Percentiles rank a stretch among this genome's conserved stretches.
phyloP scores from a whole-genome alignment of 148 eudicot species.

The Persicaria maculosa region DNA sequence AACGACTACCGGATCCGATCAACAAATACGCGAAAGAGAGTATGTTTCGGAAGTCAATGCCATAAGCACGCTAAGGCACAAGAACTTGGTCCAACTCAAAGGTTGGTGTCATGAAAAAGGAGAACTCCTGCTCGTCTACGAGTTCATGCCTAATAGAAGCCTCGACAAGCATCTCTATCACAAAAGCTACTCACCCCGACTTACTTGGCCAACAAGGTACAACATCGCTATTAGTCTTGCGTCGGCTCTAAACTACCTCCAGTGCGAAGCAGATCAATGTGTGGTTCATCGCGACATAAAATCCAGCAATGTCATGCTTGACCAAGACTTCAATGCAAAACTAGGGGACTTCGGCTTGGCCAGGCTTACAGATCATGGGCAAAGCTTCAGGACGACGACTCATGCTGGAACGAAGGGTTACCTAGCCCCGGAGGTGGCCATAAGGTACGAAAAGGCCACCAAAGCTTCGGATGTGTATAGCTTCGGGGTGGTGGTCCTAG shows the following conservation, averaged over 20 bases:
- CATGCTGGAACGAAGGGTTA: not conserved
- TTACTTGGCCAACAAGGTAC: conserved; percentile 30
- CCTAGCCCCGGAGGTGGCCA: too few relatives aligned
- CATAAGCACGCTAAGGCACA: conserved; percentile 5
- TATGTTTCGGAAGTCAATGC: conserved; percentile 21
- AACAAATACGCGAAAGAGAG: conserved; percentile 14
- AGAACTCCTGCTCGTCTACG: conserved; percentile 31
- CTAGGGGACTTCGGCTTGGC: conserved; percentile 24
- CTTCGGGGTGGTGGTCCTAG: conserved; percentile 20
- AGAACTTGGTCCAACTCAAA: conserved; percentile 26
- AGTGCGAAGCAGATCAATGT: conserved; percentile 14
- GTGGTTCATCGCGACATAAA: conserved; percentile 22
- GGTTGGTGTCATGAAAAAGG: conserved; percentile 34
- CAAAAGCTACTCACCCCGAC: conserved; percentile 9
- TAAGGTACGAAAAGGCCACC: too few relatives aligned
- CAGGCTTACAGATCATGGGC: conserved; percentile 10
- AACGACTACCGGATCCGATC: conserved; percentile 12
- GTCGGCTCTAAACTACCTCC: conserved; percentile 12
- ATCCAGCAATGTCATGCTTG: conserved; percentile 22
- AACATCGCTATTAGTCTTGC: conserved; percentile 13
- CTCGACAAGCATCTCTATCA: conserved; percentile 31
- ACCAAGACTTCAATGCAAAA: conserved; percentile 15
- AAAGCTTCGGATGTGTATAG: not conserved
- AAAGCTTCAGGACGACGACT: not conserved
- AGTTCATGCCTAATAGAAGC: conserved; percentile 44